Percentiles rank a stretch among this genome's conserved stretches.
phyloP scores from a whole-genome alignment of 306 rosid genomes.

The Prunus dulcis region DNA sequence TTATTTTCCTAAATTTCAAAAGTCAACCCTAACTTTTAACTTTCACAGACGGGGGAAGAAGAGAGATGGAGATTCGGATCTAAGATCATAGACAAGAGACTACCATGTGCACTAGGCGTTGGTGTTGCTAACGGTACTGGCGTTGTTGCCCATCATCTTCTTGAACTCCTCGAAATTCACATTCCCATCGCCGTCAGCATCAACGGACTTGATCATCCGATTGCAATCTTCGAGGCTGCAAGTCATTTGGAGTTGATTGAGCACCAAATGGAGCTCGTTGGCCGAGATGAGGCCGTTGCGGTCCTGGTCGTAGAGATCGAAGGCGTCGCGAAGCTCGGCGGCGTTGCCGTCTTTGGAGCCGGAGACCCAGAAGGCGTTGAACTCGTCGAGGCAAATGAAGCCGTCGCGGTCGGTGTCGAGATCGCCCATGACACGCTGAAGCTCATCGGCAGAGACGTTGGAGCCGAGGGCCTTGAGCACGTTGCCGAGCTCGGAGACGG shows the following conservation, averaged over 20 bases:
- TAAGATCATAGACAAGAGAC: neutral
- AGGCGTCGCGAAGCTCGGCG: slow-evolving; percentile 74
- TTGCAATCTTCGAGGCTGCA: slow-evolving; percentile 61
- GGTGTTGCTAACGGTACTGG: slow-evolving; percentile 11
- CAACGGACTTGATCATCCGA: slow-evolving; percentile 74
- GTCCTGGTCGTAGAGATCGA: slow-evolving; percentile 80
- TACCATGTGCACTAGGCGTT: slow-evolving; percentile 3
- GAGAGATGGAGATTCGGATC: neutral
- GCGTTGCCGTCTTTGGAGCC: slow-evolving; percentile 41
- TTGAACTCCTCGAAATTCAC: slow-evolving; percentile 81
- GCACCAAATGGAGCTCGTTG: slow-evolving; percentile 60
- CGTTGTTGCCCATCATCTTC: slow-evolving; percentile 64
- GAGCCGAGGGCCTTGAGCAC: slow-evolving; percentile 64
- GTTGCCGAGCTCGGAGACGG: slow-evolving; percentile 58
- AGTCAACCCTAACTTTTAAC: neutral
- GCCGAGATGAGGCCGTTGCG: slow-evolving; percentile 78
- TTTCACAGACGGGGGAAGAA: neutral
- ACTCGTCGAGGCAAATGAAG: slow-evolving; percentile 64
- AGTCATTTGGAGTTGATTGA: slow-evolving; percentile 62
- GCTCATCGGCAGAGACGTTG: slow-evolving; percentile 35
- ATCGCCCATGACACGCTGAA: slow-evolving; percentile 64
- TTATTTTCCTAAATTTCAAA: neutral
- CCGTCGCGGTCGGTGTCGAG: slow-evolving; percentile 81
- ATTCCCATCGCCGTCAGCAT: slow-evolving; percentile 77
- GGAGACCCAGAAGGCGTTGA: slow-evolving; percentile 62